These are phyloP conservation scores for Aphanomyces astaci DNA, from an alignment of 352 stramenopile species.

Conservation along the genomic window DNA sequence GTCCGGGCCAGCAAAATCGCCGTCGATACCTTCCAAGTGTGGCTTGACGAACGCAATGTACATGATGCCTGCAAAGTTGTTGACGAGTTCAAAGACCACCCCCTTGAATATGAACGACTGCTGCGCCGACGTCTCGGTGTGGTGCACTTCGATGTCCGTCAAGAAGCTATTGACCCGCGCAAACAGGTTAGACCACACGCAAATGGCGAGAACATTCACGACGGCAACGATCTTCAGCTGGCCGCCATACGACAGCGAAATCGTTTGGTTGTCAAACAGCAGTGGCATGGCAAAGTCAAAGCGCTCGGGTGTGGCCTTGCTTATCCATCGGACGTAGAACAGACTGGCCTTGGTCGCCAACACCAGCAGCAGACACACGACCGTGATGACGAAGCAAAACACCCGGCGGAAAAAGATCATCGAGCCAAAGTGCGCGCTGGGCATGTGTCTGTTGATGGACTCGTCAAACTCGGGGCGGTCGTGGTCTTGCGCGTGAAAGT, in stretches of 20 bases:
- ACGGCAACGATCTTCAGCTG: constrained; percentile 58
- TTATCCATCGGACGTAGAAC: constrained; percentile 65
- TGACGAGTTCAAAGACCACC: constrained; percentile 93
- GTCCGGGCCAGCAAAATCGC: constrained; percentile 20
- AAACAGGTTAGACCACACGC: constrained; percentile 23
- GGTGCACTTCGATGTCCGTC: constrained; percentile 91
- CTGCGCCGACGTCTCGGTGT: constrained; percentile 80
- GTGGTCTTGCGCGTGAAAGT: constrained; percentile 61
- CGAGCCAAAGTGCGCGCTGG: constrained; percentile 32
- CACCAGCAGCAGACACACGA: constrained; percentile 58
- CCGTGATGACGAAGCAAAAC: constrained; percentile 65
- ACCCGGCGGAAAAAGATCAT: constrained; percentile 61
- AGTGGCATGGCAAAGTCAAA: constrained; percentile 35
- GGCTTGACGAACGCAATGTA: constrained; percentile 92
- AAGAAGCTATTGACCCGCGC: constrained; percentile 31
- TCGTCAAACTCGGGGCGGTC: constrained; percentile 67
- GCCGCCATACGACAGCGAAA: constrained; percentile 61
- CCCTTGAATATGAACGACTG: constrained; percentile 92
- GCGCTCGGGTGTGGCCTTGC: constrained; percentile 44
- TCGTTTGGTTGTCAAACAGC: constrained; percentile 57
- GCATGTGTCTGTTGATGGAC: constrained; percentile 36
- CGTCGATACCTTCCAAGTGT: constrained; percentile 55
- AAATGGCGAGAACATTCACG: constrained; percentile 84
- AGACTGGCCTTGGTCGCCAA: constrained; percentile 62
- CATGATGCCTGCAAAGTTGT: constrained; percentile 92